Conservation (phyloP, 768 basidiomycete species). For the Leccinum arenicola region DNA sequence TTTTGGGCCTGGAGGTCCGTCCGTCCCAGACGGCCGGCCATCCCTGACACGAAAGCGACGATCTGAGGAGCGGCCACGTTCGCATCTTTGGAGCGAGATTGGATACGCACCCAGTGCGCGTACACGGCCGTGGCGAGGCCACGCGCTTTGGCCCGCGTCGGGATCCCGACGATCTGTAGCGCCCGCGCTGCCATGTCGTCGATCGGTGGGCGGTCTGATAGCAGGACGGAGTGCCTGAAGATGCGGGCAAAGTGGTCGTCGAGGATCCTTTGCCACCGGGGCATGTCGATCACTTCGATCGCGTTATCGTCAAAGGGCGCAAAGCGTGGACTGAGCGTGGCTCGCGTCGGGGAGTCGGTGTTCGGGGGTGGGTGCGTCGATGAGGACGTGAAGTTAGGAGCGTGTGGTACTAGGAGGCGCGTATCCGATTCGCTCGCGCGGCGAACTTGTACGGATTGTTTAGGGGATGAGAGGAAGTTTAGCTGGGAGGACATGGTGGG, state of each 20-base stretch:
- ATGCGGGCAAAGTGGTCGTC: conserved; percentile 11
- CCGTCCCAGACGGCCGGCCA: conserved; percentile 5
- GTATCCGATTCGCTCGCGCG: not conserved
- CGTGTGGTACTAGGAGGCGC: not conserved
- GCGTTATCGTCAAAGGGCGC: conserved; percentile 11
- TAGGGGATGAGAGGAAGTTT: not conserved
- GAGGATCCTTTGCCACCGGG: conserved; percentile 15
- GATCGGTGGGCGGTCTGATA: not conserved
- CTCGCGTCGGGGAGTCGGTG: not conserved
- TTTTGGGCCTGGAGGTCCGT: conserved; percentile 1
- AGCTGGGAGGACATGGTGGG: not conserved
- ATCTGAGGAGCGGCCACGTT: conserved; percentile 5
- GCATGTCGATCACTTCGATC: not conserved
- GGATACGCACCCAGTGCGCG: conserved; percentile 19
- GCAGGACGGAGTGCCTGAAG: conserved; percentile 12
- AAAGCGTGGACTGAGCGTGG: conserved; percentile 1
- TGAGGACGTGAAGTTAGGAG: not conserved
- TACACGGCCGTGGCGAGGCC: conserved; percentile 7
- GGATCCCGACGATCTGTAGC: conserved; percentile 10
- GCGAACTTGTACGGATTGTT: not conserved
- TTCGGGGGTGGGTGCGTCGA: not conserved
- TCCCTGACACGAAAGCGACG: conserved; percentile 9
- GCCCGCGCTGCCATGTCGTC: conserved; percentile 10
- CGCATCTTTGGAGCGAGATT: conserved; percentile 8
- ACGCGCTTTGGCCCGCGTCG: conserved; percentile 11